Percentiles rank a stretch among this genome's conserved stretches.
These are phyloP conservation scores for Anaeramoeba flamelloides DNA, from an alignment of 78 protist genomes.

Conservation along the genomic window DNA sequence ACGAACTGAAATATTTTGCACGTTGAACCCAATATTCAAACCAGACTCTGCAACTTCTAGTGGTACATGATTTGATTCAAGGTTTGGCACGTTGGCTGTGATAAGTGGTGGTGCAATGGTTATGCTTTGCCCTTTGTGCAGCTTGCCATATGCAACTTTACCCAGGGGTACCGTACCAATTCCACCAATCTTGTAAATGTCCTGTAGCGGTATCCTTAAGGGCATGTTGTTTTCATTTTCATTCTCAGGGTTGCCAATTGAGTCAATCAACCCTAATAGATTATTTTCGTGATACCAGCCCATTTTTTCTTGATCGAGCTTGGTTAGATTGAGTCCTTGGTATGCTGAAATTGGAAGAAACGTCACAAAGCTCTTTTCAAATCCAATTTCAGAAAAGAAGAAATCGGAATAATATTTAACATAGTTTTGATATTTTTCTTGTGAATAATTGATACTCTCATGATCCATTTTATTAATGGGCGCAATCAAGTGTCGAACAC, in stretches of 20 bases:
- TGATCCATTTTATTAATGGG: constrained; percentile 90
- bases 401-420: too few relatives aligned
- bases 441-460: constrained; percentile 46
- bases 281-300: constrained; percentile 69
- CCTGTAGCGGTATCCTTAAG: constrained; percentile 84
- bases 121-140: constrained; percentile 17
- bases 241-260: constrained; percentile 29
- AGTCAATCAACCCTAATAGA: constrained; percentile 49
- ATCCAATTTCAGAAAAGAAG: constrained; percentile 63
- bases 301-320: constrained; percentile 58
- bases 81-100: constrained; percentile 54
- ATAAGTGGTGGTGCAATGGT: constrained; percentile 12
- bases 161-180: constrained; percentile 90
- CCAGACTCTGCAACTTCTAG: not conserved
- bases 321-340: constrained; percentile 87
- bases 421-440: constrained; percentile 46
- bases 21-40: not conserved
- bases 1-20: not conserved
- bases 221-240: constrained; percentile 66
- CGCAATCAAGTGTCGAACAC: constrained; percentile 85
- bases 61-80: not conserved
- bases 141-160: constrained; percentile 61
- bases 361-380: constrained; percentile 36
- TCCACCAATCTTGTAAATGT: constrained; percentile 67
- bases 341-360: constrained; percentile 82